Evolutionary conservation across 1,139 yeast species (phyloP), one percentile per base, ranked within the genome.

Genomic region (Diutina ranongensis): DNA sequence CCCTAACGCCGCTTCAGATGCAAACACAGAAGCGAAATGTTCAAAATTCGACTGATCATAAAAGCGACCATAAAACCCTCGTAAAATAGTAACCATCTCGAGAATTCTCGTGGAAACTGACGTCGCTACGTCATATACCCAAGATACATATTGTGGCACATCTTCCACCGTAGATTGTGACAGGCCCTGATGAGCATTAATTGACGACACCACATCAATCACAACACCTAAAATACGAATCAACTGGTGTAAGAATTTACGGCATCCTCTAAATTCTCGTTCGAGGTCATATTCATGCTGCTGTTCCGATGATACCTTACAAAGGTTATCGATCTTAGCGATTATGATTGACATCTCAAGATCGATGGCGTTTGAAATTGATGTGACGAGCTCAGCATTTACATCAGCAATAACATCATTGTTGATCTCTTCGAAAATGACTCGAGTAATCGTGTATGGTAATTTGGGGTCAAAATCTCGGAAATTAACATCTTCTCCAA

Each of bases 221-320:
- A 25, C 7, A 8, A 15, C 28, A 8, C 10, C 18, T 32, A 38
- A 4, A 7, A 38, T 15, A 8, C 31, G 42, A n/a, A 16, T 7
- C 3, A 38, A 25, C 2, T 25, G 28, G 3, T 5, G 9, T 4
- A 25, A 25, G 15, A 16, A 25, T 18, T 25, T 25, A 8, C 42
- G 31, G 32, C 18, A 38, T 10, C 40, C 40, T 21, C 40, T 12
- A 15, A 35, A 35, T 13, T 35, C 40, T 10, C 40, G 40, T 22
- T 35, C 40, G 21, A 35, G 40, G 10, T 35, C 40, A 13, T 35
- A 21, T 21, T 13, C 22, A 4, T 8, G 15, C 21, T 35, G 40
- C 4, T 21, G 16, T 13, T n/a, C 28, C 4, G 3, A 2, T 13
- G 19, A 18, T 7, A 38, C 32, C 8, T 25, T 25, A 7, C 21